phyloP scores from a whole-genome alignment of 2,329 filamentous ascomycete species.

The Periconia sp. region DNA sequence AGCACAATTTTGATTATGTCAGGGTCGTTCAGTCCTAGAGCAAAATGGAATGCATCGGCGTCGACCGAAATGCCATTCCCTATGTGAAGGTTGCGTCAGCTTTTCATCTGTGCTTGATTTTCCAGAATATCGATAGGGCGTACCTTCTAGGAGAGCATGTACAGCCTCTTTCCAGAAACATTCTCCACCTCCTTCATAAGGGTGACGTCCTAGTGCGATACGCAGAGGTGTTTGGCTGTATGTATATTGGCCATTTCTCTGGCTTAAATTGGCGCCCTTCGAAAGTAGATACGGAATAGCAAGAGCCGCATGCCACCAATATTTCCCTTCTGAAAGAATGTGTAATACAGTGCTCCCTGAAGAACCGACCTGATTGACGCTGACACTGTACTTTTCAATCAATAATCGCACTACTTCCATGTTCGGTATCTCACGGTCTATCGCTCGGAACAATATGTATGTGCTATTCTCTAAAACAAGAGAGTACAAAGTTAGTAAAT shows the following conservation, averaged over 20 bases:
- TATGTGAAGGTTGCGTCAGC: constrained; percentile 8
- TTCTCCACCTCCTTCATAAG: neutral
- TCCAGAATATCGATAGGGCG: constrained; percentile 13
- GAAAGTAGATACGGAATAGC: constrained; percentile 18
- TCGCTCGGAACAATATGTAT: constrained; percentile 1
- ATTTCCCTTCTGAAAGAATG: neutral
- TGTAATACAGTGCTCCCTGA: constrained; percentile 2
- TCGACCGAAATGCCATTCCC: neutral
- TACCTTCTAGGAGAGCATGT: constrained; percentile 4
- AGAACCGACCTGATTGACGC: constrained; percentile 8
- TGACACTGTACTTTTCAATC: constrained; percentile 15
- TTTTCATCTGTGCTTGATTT: neutral
- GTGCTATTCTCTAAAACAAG: neutral
- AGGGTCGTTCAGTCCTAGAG: neutral
- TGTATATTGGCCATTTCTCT: constrained; percentile 9
- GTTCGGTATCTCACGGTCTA: constrained; percentile 8
- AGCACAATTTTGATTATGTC: constrained; percentile 5
- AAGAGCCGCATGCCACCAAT: constrained; percentile 18
- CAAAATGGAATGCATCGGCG: constrained; percentile 6
- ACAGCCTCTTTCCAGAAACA: constrained; percentile 10
- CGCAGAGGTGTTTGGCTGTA: constrained; percentile 30
- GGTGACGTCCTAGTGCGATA: constrained; percentile 2
- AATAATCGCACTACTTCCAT: constrained; percentile 18
- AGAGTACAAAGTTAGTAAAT: too few species aligned
- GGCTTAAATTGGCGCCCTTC: constrained; percentile 10